Percentiles rank a stretch among this genome's conserved stretches.
phyloP scores from a whole-genome alignment of 306 rosid species.

The Acacia confusa region DNA sequence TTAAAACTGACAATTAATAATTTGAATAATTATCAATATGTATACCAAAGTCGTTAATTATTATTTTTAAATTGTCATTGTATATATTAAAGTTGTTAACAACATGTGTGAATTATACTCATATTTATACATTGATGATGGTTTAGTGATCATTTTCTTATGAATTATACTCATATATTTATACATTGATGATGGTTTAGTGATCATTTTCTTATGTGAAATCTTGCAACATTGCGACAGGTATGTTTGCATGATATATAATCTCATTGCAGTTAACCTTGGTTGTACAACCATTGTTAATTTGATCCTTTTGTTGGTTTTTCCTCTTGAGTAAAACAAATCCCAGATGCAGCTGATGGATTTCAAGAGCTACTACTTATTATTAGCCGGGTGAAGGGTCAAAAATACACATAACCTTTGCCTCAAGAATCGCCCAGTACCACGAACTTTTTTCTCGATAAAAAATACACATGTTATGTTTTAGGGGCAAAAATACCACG shows the following conservation, averaged over 20 bases:
- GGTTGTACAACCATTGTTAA: slow-evolving; percentile 1
- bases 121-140: not conserved
- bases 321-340: not conserved
- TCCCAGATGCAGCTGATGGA: not conserved
- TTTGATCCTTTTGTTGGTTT: not conserved
- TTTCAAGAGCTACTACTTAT: not conserved
- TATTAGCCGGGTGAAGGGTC: too few relatives aligned
- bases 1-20: too few relatives aligned
- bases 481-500: too few relatives aligned
- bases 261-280: not conserved
- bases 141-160: slow-evolving; percentile 22
- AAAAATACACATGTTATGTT: too few relatives aligned
- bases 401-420: too few relatives aligned
- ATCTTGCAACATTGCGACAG: slow-evolving; percentile 9
- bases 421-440: too few relatives aligned
- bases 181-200: slow-evolving; percentile 14
- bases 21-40: too few relatives aligned
- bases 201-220: slow-evolving; percentile 11
- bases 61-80: too few relatives aligned
- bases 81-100: too few relatives aligned
- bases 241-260: slow-evolving; percentile 10
- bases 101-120: not conserved
- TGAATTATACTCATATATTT: not conserved
- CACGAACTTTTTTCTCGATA: too few relatives aligned
- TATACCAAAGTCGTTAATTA: too few relatives aligned